Evolutionary conservation across 2,329 filamentous ascomycete genomes (phyloP), one percentile per base, ranked within the genome.

Genomic region (Dendryphion nanum): DNA sequence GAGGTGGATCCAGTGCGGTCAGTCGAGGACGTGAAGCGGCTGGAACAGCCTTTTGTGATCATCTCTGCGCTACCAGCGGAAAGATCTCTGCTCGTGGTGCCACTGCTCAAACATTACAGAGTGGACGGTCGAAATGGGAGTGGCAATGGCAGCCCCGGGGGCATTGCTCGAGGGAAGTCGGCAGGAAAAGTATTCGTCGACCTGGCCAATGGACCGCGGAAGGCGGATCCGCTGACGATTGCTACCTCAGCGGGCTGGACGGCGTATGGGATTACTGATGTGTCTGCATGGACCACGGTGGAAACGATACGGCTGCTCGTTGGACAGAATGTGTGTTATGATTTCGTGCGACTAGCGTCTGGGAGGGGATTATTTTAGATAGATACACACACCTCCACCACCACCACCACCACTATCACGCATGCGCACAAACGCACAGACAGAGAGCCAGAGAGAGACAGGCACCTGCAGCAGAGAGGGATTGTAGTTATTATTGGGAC

Each of bases 281-380:
- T 89, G 20, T 84, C 83, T 40, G 86, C 87, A 0, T 93, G 89
- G 70, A 90, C 86, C 16, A 90, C 86, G 2, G 87, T 91, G 4
- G 86, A 93, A 67, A 91, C 83, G 33, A 67, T 93, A 38, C 75
- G 87, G 49, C 64, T 90, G 42, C 73, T 94, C 17, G 85, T 91
- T 8, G 88, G 88, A 7, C 86, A 93, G 68, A 93, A 93, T 61
- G 86, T 93, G 40, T 86, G 85, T 5, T 91, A 89, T 66, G 89
- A 86, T 66, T 94, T 94, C 70, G 88, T 93, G 29, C 76, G 86
- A 33, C 71, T 93, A 59, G 86, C 87, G 26, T 77, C 75, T 47
- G 79, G 79, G 17, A 67, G 77, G 51, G 74, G 74, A 15, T 53
- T 79, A 46, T 77, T 72, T 51, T 75, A 67, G 48, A 44, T 16